Base-by-base conservation (phyloP, 164 flowering plant genomes). In the Umbilicus rupestris region DNA sequence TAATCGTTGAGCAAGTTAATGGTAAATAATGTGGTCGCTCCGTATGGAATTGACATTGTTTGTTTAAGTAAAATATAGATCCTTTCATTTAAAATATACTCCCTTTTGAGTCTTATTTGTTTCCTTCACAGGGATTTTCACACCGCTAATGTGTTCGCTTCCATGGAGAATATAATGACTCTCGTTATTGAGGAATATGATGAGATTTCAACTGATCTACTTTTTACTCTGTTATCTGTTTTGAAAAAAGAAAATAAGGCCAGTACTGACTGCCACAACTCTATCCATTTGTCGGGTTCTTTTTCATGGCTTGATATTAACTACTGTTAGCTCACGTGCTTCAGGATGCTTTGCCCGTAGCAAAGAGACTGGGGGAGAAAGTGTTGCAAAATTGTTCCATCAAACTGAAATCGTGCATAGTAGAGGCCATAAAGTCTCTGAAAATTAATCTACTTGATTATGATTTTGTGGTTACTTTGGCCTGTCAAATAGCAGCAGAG, bases 231-330 rank as follows among this genome's bases (percentile, higher is more conserved):
- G 20, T 68, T 86, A 50, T 77, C 63, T 22, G 67, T 77, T 72
- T 67, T 82, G 3, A 84, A 75, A 74, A 88, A 74, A 73, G 88
- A 82, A 52, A 80, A 81, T 67, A 73, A 88, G 96, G 97, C 87
- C 22, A 39, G 22, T 39, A 11, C 45, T 33, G 28, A 42, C 1
- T 24, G 45, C 24, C 1, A 15, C 47, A 10, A 14, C 63, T 70
- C 57, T 26, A 31, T 24, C 46, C 29, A 28, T n/a, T 42, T 45
- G 26, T 22, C 60, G 9, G 11, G 19, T 19, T 15, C 37, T 30
- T 29, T 47, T 33, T 28, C 26, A 20, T 12, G 12, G 45, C 49
- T 10, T 29, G 19, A 55, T 26, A 45, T 66, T 49, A 33, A 7
- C 64, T 65, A 1, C 8, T 19, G 30, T 65, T 11, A 29, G 60